These are phyloP conservation scores for Fraxinus anomala DNA, from an alignment of 257 asterid species.

Conservation along the genomic window DNA sequence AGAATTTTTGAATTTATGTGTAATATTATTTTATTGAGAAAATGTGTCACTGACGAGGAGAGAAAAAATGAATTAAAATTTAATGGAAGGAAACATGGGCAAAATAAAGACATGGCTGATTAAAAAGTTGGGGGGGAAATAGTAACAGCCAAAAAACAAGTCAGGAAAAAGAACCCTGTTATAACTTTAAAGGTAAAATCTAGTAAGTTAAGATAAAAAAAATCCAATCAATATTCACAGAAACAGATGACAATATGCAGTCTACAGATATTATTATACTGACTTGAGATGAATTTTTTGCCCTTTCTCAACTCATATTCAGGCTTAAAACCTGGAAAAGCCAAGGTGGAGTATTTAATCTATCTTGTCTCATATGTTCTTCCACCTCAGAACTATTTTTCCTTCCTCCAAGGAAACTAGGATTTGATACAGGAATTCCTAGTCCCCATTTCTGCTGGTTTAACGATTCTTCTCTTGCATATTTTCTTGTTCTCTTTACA, in stretches of 20 bases:
- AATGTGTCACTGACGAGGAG: too few species aligned
- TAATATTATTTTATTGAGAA: too few species aligned
- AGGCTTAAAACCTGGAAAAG: conserved; percentile 72
- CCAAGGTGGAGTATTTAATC: conserved; percentile 71
- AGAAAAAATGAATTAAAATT: too few species aligned
- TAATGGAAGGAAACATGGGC: too few species aligned
- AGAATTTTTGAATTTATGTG: too few species aligned
- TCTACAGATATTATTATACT: neutral
- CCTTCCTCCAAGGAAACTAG: conserved; percentile 26
- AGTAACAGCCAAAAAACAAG: neutral
- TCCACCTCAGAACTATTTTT: conserved; percentile 31
- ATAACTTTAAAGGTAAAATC: conserved; percentile 10
- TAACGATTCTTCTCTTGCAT: conserved; percentile 26
- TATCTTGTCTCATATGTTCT: conserved; percentile 50
- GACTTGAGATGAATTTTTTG: neutral
- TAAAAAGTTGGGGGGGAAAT: neutral
- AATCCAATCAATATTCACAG: conserved; percentile 34
- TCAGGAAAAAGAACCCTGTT: conserved; percentile 3
- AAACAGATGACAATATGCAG: conserved; percentile 28
- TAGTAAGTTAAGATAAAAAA: neutral
- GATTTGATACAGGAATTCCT: conserved; percentile 34
- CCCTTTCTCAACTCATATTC: conserved; percentile 48
- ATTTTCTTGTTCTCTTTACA: conserved; percentile 36
- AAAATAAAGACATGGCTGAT: neutral
- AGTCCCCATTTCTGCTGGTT: conserved; percentile 55